phyloP scores from a whole-genome alignment of 768 basidiomycete species.

The Kockovaella imperatae region DNA sequence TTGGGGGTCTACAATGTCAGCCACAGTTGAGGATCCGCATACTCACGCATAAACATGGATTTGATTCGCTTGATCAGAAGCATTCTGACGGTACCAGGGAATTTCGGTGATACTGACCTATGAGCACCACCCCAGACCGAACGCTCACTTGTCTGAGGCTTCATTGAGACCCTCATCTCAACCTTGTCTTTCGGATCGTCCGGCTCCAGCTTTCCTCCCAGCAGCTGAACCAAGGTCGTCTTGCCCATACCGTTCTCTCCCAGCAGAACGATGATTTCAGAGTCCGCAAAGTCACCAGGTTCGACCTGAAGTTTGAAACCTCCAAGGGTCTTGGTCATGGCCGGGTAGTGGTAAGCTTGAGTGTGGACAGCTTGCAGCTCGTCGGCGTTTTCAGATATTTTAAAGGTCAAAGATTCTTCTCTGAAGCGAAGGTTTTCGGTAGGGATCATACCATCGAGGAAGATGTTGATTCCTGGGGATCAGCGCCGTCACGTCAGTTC shows the following conservation, averaged over 20 bases:
- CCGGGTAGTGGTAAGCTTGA: constrained; percentile 79
- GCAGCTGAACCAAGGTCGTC: constrained; percentile 91
- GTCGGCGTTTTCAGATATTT: constrained; percentile 94
- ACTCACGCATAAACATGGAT: constrained; percentile 73
- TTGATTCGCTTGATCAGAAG: constrained; percentile 90
- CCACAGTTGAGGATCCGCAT: no score
- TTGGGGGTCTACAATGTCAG: constrained; percentile 59
- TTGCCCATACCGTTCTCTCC: constrained; percentile 99
- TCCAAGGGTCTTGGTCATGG: constrained; percentile 96
- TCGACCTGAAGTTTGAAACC: constrained; percentile 91
- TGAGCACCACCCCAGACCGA: background rate
- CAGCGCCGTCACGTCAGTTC: background rate
- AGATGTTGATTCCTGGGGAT: constrained; percentile 86
- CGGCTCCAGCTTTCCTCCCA: constrained; percentile 79
- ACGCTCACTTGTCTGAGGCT: constrained; percentile 74
- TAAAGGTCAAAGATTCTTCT: constrained; percentile 89
- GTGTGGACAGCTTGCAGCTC: constrained; percentile 80
- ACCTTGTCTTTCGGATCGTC: constrained; percentile 76
- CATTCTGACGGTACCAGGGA: constrained; percentile 94
- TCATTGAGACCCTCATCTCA: constrained; percentile 76
- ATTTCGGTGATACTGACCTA: constrained; percentile 70
- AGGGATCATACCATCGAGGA: constrained; percentile 96
- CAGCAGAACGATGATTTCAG: constrained; percentile 97
- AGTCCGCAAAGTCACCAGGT: constrained; percentile 87
- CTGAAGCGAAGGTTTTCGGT: constrained; percentile 98